These are phyloP conservation scores for Ogataea nitratoaversa DNA, from an alignment of 805 yeast species.

Conservation along the genomic window DNA sequence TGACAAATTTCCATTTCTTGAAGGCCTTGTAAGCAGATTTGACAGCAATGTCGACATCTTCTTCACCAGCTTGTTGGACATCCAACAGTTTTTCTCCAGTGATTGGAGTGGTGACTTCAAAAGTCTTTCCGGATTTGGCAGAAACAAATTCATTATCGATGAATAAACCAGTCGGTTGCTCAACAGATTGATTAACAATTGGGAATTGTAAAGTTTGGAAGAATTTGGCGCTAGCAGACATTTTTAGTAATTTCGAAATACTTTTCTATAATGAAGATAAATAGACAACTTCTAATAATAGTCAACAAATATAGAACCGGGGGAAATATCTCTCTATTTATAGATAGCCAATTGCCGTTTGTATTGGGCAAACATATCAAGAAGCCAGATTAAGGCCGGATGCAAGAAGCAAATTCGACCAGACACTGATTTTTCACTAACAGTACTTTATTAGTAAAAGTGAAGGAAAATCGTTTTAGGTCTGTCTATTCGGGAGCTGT, in stretches of 20 bases:
- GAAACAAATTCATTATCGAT: slow-evolving; percentile 59
- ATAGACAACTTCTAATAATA: too few species aligned
- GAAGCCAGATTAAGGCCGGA: too few species aligned
- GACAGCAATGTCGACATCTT: slow-evolving; percentile 82
- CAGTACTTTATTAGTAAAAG: too few species aligned
- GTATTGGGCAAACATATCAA: too few species aligned
- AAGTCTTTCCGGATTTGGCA: slow-evolving; percentile 54
- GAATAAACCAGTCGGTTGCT: slow-evolving; percentile 53
- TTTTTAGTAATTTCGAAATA: slow-evolving; percentile 3
- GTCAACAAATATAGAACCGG: too few species aligned
- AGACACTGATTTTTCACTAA: too few species aligned
- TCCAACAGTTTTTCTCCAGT: slow-evolving; percentile 67
- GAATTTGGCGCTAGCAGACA: slow-evolving; percentile 14
- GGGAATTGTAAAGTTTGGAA: slow-evolving; percentile 31
- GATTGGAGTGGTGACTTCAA: slow-evolving; percentile 61
- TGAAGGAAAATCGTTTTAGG: too few species aligned
- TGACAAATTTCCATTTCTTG: slow-evolving; percentile 64
- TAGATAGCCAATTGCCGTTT: too few species aligned
- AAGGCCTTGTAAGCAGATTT: slow-evolving; percentile 80
- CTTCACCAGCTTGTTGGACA: slow-evolving; percentile 71
- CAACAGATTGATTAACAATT: slow-evolving; percentile 29
- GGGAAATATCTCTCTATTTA: too few species aligned
- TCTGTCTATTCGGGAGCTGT: too few species aligned
- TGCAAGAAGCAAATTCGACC: too few species aligned
- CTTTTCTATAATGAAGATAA: not conserved